Conservation (phyloP, 208 protist species). For the Leishmania major region DNA sequence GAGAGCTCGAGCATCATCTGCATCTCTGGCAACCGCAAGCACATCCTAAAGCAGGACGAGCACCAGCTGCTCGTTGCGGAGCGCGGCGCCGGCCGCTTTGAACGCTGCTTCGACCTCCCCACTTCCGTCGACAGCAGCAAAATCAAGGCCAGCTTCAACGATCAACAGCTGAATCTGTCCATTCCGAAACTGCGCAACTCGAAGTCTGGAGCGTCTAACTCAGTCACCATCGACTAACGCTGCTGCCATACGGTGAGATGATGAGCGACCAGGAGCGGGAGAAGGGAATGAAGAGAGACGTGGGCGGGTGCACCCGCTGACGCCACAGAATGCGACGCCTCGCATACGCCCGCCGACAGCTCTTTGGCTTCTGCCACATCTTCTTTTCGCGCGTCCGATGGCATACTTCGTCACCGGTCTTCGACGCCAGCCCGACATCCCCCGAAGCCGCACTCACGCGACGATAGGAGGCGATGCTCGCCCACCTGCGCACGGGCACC, state of each 20-base stretch:
- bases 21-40: slow-evolving; percentile 67
- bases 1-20: slow-evolving; percentile 59
- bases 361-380: neutral
- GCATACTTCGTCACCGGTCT: neutral
- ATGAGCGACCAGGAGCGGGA: neutral
- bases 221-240: slow-evolving; percentile 55
- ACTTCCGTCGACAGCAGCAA: slow-evolving; percentile 32
- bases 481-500: neutral
- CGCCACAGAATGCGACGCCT: neutral
- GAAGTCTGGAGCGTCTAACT: slow-evolving; percentile 14
- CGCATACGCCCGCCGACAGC: neutral
- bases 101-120: slow-evolving; percentile 77
- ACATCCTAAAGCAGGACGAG: slow-evolving; percentile 38
- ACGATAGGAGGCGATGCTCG: neutral
- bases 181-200: slow-evolving; percentile 47
- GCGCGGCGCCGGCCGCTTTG: slow-evolving; percentile 66
- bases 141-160: slow-evolving; percentile 58
- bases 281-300: neutral
- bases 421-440: neutral
- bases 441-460: neutral
- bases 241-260: neutral
- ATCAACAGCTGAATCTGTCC: slow-evolving; percentile 55
- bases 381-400: neutral
- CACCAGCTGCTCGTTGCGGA: slow-evolving; percentile 45
- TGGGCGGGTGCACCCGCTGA: neutral